Percentiles rank a stretch among this genome's conserved stretches.
Evolutionary conservation across 441 rosid genomes (phyloP).

Genomic region (Biscutella laevigata): DNA sequence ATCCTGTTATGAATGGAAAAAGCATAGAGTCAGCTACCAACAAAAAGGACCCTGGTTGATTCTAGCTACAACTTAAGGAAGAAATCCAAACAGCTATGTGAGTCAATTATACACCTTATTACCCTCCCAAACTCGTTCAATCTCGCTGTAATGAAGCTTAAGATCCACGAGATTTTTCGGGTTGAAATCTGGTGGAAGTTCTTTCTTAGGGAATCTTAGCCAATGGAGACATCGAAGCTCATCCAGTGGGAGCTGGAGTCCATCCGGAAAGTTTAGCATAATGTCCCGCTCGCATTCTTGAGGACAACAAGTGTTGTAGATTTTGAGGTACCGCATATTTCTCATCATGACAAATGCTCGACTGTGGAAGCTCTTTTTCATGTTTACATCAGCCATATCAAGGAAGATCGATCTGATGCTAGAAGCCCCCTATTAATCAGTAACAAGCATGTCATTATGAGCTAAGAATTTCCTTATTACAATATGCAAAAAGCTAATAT

Average conservation of each 20-base stretch:
- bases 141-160: conserved; percentile 5
- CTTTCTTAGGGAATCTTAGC: conserved; percentile 5
- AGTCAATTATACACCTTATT: conserved; percentile 11
- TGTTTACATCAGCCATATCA: neutral
- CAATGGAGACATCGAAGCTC: conserved; percentile 5
- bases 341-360: neutral
- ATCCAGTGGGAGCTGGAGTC: neutral
- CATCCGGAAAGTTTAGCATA: neutral
- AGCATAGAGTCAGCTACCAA: neutral
- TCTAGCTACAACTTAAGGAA: too few relatives aligned
- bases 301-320: conserved; percentile 1
- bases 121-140: conserved; percentile 7
- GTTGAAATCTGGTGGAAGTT: conserved; percentile 1
- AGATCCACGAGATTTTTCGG: conserved; percentile 5
- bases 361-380: neutral
- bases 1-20: neutral
- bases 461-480: neutral
- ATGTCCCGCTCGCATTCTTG: neutral
- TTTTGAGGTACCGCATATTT: neutral
- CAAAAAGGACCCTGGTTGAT: too few relatives aligned
- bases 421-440: neutral
- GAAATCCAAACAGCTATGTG: too few relatives aligned
- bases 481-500: neutral
- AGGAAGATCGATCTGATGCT: neutral
- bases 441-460: neutral